Percentiles rank a stretch among this genome's conserved stretches.
These are phyloP conservation scores for Cystobasidium ongulense DNA, from an alignment of 768 basidiomycete genomes.

Conservation along the genomic window DNA sequence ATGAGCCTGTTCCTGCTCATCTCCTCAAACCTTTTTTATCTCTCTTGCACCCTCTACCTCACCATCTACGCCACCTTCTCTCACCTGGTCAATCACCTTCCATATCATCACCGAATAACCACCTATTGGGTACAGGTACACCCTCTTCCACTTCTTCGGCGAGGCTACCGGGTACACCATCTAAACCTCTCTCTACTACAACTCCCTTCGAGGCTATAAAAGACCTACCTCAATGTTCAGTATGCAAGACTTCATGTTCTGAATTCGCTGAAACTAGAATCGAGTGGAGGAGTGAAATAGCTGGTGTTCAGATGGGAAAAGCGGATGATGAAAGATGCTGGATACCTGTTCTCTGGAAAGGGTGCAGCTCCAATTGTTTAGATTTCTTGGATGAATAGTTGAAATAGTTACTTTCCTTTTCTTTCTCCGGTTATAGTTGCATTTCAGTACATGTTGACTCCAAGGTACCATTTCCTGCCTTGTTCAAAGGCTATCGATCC, in stretches of 20 bases:
- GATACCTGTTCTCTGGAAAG: constrained; percentile 36
- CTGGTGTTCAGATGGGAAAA: not conserved
- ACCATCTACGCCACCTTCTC: not conserved
- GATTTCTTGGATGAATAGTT: constrained; percentile 36
- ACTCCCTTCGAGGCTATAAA: constrained; percentile 32
- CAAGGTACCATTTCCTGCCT: too few relatives aligned
- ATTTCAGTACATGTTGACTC: too few relatives aligned
- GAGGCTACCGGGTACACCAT: not conserved
- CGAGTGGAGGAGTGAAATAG: constrained; percentile 36
- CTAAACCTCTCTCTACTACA: too few relatives aligned
- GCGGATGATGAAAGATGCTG: not conserved
- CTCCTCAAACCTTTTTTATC: constrained; percentile 30
- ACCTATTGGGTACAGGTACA: not conserved
- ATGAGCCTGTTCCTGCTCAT: not conserved
- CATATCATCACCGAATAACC: not conserved
- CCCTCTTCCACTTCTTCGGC: not conserved
- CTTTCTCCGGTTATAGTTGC: too few relatives aligned
- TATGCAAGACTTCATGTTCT: constrained; percentile 29
- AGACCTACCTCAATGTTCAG: constrained; percentile 32
- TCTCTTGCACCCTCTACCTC: constrained; percentile 9
- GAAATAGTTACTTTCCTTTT: not conserved
- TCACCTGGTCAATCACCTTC: not conserved
- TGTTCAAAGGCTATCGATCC: too few relatives aligned
- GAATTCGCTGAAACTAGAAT: constrained; percentile 33
- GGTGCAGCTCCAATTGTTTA: constrained; percentile 35